Conservation (phyloP, 192 early-diverging fungal species). For the Rhizoclosmatium globosum region DNA sequence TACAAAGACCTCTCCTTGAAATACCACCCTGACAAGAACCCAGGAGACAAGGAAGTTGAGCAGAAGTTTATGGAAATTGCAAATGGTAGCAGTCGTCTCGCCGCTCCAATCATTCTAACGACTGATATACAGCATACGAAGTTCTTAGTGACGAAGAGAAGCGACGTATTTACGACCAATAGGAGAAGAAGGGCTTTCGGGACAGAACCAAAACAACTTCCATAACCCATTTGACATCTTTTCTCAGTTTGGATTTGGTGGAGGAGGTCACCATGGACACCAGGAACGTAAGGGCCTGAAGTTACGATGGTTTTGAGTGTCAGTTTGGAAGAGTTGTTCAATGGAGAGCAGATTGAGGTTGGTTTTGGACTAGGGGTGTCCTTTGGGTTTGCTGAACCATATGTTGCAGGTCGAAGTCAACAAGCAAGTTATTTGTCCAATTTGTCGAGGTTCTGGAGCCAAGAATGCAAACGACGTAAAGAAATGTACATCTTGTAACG, state of each 20-base stretch:
- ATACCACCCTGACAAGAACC: conserved; percentile 63
- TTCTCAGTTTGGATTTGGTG: conserved; percentile 72
- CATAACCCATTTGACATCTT: conserved; percentile 99
- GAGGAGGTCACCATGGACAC: conserved; percentile 46
- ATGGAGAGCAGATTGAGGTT: conserved; percentile 80
- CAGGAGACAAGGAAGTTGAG: conserved; percentile 83
- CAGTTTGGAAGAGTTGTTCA: conserved; percentile 90
- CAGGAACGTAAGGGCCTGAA: conserved; percentile 88
- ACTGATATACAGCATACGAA: conserved; percentile 79
- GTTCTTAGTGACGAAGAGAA: conserved; percentile 93
- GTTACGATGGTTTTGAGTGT: conserved; percentile 82
- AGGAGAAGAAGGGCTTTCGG: conserved; percentile 97
- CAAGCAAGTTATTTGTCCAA: conserved; percentile 91
- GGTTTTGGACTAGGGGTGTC: background rate
- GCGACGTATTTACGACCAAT: conserved; percentile 87
- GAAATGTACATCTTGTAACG: conserved; percentile 81
- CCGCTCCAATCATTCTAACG: background rate
- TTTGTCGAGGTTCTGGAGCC: conserved; percentile 93
- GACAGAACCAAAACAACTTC: conserved; percentile 63
- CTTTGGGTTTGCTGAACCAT: too few relatives aligned
- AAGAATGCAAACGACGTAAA: conserved; percentile 83
- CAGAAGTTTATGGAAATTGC: conserved; percentile 90
- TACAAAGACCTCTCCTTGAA: conserved; percentile 78
- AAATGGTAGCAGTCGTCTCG: conserved; percentile 59
- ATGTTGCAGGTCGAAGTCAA: conserved; percentile 78